These are phyloP conservation scores for Gaeumannomyces sp. DNA, from an alignment of 2,329 filamentous ascomycete species.

Conservation along the genomic window DNA sequence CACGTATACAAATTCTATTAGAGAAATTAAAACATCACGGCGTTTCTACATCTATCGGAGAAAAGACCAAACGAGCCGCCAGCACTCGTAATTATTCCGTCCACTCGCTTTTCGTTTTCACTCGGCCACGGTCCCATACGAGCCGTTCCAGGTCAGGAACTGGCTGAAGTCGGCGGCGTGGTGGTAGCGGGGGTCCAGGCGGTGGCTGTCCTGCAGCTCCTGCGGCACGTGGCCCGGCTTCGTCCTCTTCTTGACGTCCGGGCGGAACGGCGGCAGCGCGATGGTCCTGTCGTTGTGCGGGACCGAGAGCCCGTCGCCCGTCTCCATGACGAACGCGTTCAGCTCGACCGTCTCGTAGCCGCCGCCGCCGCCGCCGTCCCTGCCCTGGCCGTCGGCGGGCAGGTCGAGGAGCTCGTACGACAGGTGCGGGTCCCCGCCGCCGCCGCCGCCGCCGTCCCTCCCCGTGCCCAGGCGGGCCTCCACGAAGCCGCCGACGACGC, in stretches of 20 bases:
- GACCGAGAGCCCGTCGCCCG: slow-evolving; percentile 20
- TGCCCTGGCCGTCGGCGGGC: slow-evolving; percentile 9
- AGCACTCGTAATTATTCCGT: too few relatives aligned
- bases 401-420: neutral
- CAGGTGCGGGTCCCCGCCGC: neutral
- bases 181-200: slow-evolving; percentile 4
- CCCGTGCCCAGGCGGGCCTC: slow-evolving; percentile 31
- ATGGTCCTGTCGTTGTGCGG: slow-evolving; percentile 15
- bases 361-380: slow-evolving; percentile 1
- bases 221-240: neutral
- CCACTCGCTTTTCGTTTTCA: too few relatives aligned
- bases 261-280: slow-evolving; percentile 16
- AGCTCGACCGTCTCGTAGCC: slow-evolving; percentile 17
- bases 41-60: too few relatives aligned
- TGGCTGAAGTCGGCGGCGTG: neutral
- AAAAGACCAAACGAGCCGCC: too few relatives aligned
- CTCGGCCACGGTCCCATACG: neutral
- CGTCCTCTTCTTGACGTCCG: neutral
- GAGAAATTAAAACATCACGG: too few relatives aligned
- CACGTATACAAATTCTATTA: too few relatives aligned
- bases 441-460: neutral
- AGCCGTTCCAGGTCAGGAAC: slow-evolving; percentile 3
- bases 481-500: slow-evolving; percentile 39
- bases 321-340: slow-evolving; percentile 20
- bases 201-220: slow-evolving; percentile 5